phyloP scores from a whole-genome alignment of 2,329 filamentous ascomycete species.

The Mycogone perniciosa region DNA sequence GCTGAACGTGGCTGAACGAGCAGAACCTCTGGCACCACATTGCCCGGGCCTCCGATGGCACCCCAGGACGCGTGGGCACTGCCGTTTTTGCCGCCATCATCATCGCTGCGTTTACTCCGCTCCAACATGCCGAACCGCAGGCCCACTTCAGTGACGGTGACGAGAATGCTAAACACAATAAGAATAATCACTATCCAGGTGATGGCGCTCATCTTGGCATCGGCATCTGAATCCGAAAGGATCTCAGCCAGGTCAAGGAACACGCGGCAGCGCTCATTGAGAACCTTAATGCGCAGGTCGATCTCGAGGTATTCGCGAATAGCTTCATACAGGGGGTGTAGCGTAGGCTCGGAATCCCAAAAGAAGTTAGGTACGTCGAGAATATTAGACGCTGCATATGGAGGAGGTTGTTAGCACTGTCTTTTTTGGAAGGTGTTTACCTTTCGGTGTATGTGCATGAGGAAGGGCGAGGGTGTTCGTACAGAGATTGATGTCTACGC shows the following conservation, averaged over 20 bases:
- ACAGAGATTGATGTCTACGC: constrained; percentile 97
- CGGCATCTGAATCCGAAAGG: constrained; percentile 81
- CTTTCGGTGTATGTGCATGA: too few species aligned
- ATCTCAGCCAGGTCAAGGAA: constrained; percentile 97
- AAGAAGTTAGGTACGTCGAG: constrained; percentile 96
- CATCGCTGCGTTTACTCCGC: constrained; percentile 20
- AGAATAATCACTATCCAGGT: constrained; percentile 98
- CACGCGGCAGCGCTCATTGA: constrained; percentile 93
- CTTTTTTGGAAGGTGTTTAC: neutral
- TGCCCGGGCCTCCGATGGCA: constrained; percentile 7
- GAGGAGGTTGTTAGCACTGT: neutral
- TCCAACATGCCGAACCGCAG: constrained; percentile 72
- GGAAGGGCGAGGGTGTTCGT: constrained; percentile 33
- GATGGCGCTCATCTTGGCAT: constrained; percentile 91
- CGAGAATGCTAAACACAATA: constrained; percentile 82
- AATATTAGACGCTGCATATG: constrained; percentile 70
- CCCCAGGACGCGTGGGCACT: constrained; percentile 15
- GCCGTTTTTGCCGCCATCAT: constrained; percentile 12
- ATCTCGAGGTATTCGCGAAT: constrained; percentile 98
- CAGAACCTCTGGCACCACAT: constrained; percentile 13
- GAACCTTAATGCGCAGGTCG: constrained; percentile 87
- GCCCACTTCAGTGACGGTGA: constrained; percentile 84
- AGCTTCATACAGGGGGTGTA: constrained; percentile 89
- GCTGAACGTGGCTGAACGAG: constrained; percentile 12
- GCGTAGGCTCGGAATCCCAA: constrained; percentile 93